Evolutionary conservation across 805 yeast species (phyloP).

Genomic region (Yarrowia yakushimensis): DNA sequence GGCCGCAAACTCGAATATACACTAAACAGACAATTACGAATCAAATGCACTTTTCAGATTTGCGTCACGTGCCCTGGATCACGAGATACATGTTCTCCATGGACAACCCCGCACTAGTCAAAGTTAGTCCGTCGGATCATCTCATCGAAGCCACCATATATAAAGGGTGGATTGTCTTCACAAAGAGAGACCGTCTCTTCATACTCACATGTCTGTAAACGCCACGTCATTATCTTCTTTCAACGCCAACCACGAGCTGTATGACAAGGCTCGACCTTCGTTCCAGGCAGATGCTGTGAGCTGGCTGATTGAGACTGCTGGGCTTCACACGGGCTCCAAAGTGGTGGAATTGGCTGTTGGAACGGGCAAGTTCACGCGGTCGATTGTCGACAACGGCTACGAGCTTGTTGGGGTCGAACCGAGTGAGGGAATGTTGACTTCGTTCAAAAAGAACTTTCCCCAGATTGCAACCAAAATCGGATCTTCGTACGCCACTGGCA

Average conservation of each 20-base stretch:
- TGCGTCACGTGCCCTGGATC: neutral
- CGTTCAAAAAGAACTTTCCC: constrained; percentile 49
- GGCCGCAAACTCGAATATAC: too few species aligned
- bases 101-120: neutral
- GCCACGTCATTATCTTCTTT: constrained; percentile 48
- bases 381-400: constrained; percentile 44
- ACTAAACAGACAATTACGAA: neutral
- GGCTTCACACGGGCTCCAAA: constrained; percentile 37
- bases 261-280: constrained; percentile 53
- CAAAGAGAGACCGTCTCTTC: neutral
- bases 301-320: constrained; percentile 43
- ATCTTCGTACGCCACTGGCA: constrained; percentile 48
- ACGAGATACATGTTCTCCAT: neutral
- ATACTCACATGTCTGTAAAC: constrained; percentile 34
- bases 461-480: constrained; percentile 41
- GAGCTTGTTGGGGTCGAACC: constrained; percentile 52
- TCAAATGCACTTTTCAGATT: neutral
- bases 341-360: constrained; percentile 56
- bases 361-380: constrained; percentile 58
- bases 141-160: neutral
- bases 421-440: constrained; percentile 52
- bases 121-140: constrained; percentile 1
- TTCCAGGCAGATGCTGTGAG: constrained; percentile 45
- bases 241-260: constrained; percentile 49
- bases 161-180: too few species aligned